Conservation (phyloP, 2,329 filamentous ascomycete genomes). For the Colletotrichum cordylinicola region DNA sequence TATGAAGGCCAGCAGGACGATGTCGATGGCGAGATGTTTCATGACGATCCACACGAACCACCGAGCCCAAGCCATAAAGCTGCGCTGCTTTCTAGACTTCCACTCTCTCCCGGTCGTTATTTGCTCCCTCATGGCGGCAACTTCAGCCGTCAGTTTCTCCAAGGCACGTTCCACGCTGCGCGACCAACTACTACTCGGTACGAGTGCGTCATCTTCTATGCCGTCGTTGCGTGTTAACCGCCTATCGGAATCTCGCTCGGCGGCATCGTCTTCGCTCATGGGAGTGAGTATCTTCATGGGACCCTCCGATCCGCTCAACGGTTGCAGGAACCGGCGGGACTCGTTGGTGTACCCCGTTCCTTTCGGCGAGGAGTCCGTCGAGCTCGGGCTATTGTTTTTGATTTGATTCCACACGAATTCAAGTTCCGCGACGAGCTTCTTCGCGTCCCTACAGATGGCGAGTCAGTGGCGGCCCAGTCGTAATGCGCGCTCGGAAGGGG, state of each 20-base stretch:
- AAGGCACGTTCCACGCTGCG: constrained; percentile 84
- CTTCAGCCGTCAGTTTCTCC: constrained; percentile 88
- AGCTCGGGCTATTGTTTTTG: constrained; percentile 79
- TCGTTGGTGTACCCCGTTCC: constrained; percentile 38
- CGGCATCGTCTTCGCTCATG: constrained; percentile 83
- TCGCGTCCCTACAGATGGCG: constrained; percentile 65
- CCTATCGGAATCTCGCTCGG: constrained; percentile 59
- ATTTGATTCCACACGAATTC: constrained; percentile 99
- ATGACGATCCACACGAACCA: constrained; percentile 73
- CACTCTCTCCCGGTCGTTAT: constrained; percentile 79
- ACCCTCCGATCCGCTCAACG: constrained; percentile 54
- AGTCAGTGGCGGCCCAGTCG: background rate
- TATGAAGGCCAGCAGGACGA: constrained; percentile 68
- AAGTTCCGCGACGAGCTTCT: constrained; percentile 89
- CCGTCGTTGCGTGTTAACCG: constrained; percentile 49
- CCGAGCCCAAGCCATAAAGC: constrained; percentile 71
- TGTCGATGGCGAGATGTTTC: constrained; percentile 78
- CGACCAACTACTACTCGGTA: constrained; percentile 70
- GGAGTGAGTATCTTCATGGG: constrained; percentile 79
- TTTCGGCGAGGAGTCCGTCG: constrained; percentile 63
- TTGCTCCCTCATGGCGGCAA: constrained; percentile 91
- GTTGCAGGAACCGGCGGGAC: constrained; percentile 52
- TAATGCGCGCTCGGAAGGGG: background rate
- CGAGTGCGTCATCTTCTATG: constrained; percentile 48
- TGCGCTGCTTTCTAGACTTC: constrained; percentile 68